Evolutionary conservation across 73 alveolate species (phyloP).

Genomic region (Paramecium tetraurelia): DNA sequence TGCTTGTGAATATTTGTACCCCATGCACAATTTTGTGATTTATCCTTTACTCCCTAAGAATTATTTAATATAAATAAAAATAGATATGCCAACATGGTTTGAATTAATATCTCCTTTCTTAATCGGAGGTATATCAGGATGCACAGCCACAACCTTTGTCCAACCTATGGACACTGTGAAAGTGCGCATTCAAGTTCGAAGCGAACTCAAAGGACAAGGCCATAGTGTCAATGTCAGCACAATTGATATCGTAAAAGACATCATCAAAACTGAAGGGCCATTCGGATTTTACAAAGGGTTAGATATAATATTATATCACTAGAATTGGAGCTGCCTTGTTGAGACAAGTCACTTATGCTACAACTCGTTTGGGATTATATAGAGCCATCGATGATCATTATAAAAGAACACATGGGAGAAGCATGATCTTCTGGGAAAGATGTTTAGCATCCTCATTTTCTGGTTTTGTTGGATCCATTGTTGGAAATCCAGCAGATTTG

Average conservation of each 20-base stretch:
- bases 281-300: conserved; percentile 78
- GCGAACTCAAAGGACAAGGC: conserved; percentile 69
- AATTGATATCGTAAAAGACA: conserved; percentile 66
- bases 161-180: conserved; percentile 87
- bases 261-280: conserved; percentile 68
- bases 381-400: conserved; percentile 45
- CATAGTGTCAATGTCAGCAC: conserved; percentile 54
- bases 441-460: conserved; percentile 72
- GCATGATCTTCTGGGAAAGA: conserved; percentile 65
- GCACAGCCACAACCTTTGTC: conserved; percentile 75
- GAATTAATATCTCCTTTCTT: conserved; percentile 65
- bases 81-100: conserved; percentile 14
- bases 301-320: neutral
- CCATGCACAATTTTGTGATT: too few relatives aligned
- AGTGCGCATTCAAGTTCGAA: conserved; percentile 77
- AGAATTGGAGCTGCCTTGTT: conserved; percentile 78
- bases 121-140: conserved; percentile 83
- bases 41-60: neutral
- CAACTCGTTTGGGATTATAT: conserved; percentile 83
- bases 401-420: conserved; percentile 18
- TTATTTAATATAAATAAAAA: neutral
- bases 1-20: neutral
- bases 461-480: conserved; percentile 88
- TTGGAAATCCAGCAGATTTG: conserved; percentile 91
- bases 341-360: conserved; percentile 80